Percentiles rank a stretch among this genome's conserved stretches.
Conservation (phyloP, 805 yeast genomes). For the Tetrapisispora pingtungensis region DNA sequence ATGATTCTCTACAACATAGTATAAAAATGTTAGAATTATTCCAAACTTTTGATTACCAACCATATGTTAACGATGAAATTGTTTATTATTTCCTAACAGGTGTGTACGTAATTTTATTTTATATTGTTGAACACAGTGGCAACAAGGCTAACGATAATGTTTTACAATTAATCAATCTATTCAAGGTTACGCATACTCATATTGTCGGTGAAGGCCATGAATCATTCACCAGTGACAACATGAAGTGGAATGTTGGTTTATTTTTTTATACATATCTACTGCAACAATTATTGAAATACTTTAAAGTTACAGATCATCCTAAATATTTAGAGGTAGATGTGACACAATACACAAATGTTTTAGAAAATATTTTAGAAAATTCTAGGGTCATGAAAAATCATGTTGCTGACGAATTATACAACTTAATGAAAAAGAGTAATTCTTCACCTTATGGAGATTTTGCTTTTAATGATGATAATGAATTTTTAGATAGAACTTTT, state of each 20-base stretch:
- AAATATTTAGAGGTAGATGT: slow-evolving; percentile 3
- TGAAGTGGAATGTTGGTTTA: slow-evolving; percentile 20
- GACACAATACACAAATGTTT: slow-evolving; percentile 6
- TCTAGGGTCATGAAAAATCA: slow-evolving; percentile 11
- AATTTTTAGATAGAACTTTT: not conserved
- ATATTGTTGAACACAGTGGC: slow-evolving; percentile 14
- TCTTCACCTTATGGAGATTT: slow-evolving; percentile 41
- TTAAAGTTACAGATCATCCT: not conserved
- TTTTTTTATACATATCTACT: slow-evolving; percentile 19
- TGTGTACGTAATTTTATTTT: slow-evolving; percentile 14
- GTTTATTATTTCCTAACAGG: slow-evolving; percentile 19
- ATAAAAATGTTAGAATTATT: slow-evolving; percentile 15
- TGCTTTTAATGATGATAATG: not conserved
- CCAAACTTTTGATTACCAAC: slow-evolving; percentile 13
- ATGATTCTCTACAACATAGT: slow-evolving; percentile 8
- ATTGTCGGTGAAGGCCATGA: slow-evolving; percentile 13
- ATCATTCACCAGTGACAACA: slow-evolving; percentile 11
- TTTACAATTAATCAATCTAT: slow-evolving; percentile 6
- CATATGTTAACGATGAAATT: slow-evolving; percentile 17
- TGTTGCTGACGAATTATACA: slow-evolving; percentile 9
- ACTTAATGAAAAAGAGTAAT: slow-evolving; percentile 7
- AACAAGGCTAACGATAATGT: slow-evolving; percentile 8
- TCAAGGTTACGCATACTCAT: slow-evolving; percentile 10
- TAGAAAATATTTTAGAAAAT: slow-evolving; percentile 7
- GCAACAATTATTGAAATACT: slow-evolving; percentile 9